These are phyloP conservation scores for Prunus fruticosa DNA, from an alignment of 306 rosid species.

Conservation along the genomic window DNA sequence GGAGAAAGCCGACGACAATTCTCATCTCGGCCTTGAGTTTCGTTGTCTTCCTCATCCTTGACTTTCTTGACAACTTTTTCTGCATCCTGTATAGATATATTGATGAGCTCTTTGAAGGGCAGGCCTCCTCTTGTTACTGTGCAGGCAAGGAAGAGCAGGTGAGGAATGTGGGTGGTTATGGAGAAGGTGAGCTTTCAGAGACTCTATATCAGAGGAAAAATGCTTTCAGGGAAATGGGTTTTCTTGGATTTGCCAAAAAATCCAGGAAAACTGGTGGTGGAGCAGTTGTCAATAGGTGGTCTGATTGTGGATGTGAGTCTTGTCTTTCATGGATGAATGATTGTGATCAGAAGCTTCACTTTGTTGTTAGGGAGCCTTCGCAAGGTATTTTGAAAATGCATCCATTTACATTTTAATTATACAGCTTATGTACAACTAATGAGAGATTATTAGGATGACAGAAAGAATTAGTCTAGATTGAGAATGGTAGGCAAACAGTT, in stretches of 20 bases:
- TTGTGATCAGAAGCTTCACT: conserved; percentile 51
- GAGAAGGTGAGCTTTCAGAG: conserved; percentile 32
- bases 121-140: conserved; percentile 53
- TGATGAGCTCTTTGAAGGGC: conserved; percentile 64
- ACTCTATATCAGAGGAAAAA: conserved; percentile 31
- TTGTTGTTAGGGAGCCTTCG: conserved; percentile 48
- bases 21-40: conserved; percentile 34
- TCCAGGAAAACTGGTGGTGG: conserved; percentile 13
- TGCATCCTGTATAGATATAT: conserved; percentile 50
- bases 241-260: conserved; percentile 31
- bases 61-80: conserved; percentile 58
- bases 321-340: conserved; percentile 62
- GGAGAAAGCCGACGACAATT: conserved; percentile 25
- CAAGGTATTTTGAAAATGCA: conserved; percentile 27
- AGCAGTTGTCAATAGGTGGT: conserved; percentile 50
- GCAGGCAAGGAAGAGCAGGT: conserved; percentile 17
- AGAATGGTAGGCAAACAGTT: background rate
- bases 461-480: too few relatives aligned
- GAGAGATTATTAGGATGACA: too few relatives aligned
- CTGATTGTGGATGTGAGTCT: conserved; percentile 80
- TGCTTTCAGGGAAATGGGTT: conserved; percentile 38
- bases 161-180: conserved; percentile 17
- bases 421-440: too few relatives aligned
- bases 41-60: conserved; percentile 58
- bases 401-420: background rate